Evolutionary conservation across 768 basidiomycete genomes (phyloP), one percentile per base, ranked within the genome.

Genomic region (Rickenella mellea): DNA sequence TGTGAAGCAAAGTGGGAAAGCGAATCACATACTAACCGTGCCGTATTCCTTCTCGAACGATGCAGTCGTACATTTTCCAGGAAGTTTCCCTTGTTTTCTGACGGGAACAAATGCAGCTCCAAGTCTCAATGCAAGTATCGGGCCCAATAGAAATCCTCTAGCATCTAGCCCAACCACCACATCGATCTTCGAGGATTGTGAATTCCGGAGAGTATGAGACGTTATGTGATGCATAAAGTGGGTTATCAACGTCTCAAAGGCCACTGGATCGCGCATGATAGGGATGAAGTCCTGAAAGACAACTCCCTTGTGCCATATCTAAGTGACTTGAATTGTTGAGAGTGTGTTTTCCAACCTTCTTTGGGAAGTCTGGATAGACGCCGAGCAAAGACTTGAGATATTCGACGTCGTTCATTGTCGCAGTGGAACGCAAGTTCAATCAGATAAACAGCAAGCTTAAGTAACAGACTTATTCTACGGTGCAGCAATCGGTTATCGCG

Each of bases 31-130:
- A 63, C 80, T 57, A 51, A 90, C 89, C n/a, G 62, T 55, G 33
- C 92, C 93, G 51, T 97, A 96, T 59, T 99, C 96, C 69, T 96
- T 96, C 61, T 81, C 77, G 51, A 91, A 99, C 17, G 70, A 71
- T 2, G 77, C 83, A 25, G 70, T 68, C 35, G 80, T 71, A 58
- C 83, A 85, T 51, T 77, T 55, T 35, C 96, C 96, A 5, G 96
- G 96, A n/a, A 99, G 71, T 61, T 98, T 99, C 4, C 92, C 93
- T 47, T 68, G 67, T 66, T 99, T 99, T 46, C 96, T 74, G 26
- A 98, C 92, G 2, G 96, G 93, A 3, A 96, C 91, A 51, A 99
- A 99, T 9, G 90, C 88, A 1, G 92, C 92, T 21, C 89, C 88
- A 21, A 99, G 67, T 44, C 94, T 71, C 54, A 89, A 64, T 4